Percentiles rank a stretch among this genome's conserved stretches.
Conservation (phyloP, 768 basidiomycete genomes). For the Amylocystis lapponica region DNA sequence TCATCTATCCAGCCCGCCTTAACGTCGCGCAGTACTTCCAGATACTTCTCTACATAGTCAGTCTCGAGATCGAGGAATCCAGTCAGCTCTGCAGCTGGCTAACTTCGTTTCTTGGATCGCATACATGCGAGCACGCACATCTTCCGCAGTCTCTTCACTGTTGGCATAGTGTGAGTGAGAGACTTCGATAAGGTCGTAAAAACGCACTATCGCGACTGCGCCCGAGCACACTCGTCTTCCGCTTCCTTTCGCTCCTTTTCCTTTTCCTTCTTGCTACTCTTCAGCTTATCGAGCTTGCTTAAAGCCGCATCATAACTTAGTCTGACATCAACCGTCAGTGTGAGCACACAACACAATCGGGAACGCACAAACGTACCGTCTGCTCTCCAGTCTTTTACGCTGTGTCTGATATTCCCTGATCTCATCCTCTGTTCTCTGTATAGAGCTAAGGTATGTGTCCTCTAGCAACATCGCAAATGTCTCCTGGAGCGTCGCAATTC, state of each 20-base stretch:
- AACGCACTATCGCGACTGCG: conserved; percentile 70
- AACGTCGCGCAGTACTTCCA: conserved; percentile 67
- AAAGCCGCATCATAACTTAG: conserved; percentile 73
- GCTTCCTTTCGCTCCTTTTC: conserved; percentile 67
- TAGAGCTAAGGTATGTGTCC: conserved; percentile 65
- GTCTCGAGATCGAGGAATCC: conserved; percentile 68
- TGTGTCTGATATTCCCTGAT: conserved; percentile 80
- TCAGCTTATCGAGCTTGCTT: conserved; percentile 62
- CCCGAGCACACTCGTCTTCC: conserved; percentile 73
- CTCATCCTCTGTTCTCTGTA: conserved; percentile 60
- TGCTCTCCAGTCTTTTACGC: conserved; percentile 83
- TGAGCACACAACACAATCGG: not conserved
- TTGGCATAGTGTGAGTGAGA: not conserved
- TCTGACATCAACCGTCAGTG: conserved; percentile 22
- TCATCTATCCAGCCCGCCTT: conserved; percentile 61
- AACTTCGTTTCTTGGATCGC: conserved; percentile 77
- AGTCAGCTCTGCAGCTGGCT: conserved; percentile 67
- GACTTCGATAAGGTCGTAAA: not conserved
- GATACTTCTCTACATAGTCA: conserved; percentile 67
- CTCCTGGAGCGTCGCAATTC: conserved; percentile 81
- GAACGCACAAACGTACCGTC: conserved; percentile 45
- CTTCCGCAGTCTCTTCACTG: conserved; percentile 84
- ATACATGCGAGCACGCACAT: conserved; percentile 75
- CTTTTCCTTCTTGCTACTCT: conserved; percentile 75
- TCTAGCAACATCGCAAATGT: conserved; percentile 66